Percentiles rank a stretch among this genome's conserved stretches.
These are phyloP conservation scores for Raphanus hybrid DNA, from an alignment of 441 rosid species.

Conservation along the genomic window DNA sequence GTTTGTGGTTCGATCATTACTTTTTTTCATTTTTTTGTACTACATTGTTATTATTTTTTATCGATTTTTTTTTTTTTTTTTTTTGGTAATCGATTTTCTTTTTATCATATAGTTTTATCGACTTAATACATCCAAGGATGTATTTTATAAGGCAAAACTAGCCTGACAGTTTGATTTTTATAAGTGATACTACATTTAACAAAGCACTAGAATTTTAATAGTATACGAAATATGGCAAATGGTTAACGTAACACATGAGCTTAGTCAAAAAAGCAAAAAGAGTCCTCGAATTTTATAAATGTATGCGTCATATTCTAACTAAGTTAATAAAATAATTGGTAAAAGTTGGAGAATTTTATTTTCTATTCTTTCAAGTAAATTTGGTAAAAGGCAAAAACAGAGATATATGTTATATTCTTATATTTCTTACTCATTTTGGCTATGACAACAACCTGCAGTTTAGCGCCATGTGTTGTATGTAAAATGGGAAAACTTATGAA, in stretches of 20 bases:
- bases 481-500: conserved; percentile 5
- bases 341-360: neutral
- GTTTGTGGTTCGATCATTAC: conserved; percentile 13
- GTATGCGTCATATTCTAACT: conserved; percentile 2
- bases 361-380: neutral
- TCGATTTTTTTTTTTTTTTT: neutral
- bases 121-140: neutral
- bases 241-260: conserved; percentile 28
- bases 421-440: neutral
- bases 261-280: conserved; percentile 36
- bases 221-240: conserved; percentile 3
- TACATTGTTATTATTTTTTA: neutral
- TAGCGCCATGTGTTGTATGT: neutral
- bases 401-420: neutral
- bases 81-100: neutral
- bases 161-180: neutral
- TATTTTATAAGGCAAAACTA: conserved; percentile 4
- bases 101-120: neutral
- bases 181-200: neutral
- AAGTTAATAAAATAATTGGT: conserved; percentile 10
- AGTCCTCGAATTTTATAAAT: neutral
- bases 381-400: neutral
- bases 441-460: neutral
- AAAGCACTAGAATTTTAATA: neutral
- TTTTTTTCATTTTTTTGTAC: neutral